Evolutionary conservation across 2,329 filamentous ascomycete species (phyloP), one percentile per base, ranked within the genome.

Genomic region (Aspergillus japonicus): DNA sequence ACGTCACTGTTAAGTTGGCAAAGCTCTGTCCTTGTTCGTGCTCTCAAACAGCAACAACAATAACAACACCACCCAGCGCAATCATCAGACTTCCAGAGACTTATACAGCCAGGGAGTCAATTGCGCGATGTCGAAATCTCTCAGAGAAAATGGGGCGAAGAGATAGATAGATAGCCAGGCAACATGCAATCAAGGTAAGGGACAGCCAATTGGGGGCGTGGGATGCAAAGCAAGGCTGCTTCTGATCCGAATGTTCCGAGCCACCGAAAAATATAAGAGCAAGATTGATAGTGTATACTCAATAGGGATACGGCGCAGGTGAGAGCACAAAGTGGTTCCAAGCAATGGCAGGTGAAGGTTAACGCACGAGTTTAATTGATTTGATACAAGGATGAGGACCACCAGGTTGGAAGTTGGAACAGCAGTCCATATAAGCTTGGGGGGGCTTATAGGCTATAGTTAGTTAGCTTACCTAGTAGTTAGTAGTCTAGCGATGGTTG

Each of bases 191-290:
- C 24, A 35, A 23, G 24, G 44, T 21, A 31, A 31, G 23, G 35
- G 10, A 44, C 12, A 57, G 57, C 59, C 29, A 60, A 19, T 64
- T 35, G 54, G 60, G 56, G 57, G 31, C 42, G 42, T 14, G 47
- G 24, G 39, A 54, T 47, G 52, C 42, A 47, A 54, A 47, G 52
- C 52, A 54, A 54, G 42, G 42, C 52, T 54, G 26, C 51, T 47
- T 54, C 33, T 54, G 39, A 44, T 54, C 52, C 52, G 52, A 47
- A 31, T 47, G 39, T 54, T 54, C 52, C 52, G 52, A 48, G 47
- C 39, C 39, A 26, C 42, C 42, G 31, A 2, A 42, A 33, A 14
- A 29, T 16, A 33, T 12, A 33, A 33, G 31, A 33, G 11, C 4
- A 35, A 35, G 11, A 12, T 35, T 11, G 33, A 35, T 35, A 35